Base-by-base conservation (phyloP, 345 rosid genomes). In the Citrus sp. region DNA sequence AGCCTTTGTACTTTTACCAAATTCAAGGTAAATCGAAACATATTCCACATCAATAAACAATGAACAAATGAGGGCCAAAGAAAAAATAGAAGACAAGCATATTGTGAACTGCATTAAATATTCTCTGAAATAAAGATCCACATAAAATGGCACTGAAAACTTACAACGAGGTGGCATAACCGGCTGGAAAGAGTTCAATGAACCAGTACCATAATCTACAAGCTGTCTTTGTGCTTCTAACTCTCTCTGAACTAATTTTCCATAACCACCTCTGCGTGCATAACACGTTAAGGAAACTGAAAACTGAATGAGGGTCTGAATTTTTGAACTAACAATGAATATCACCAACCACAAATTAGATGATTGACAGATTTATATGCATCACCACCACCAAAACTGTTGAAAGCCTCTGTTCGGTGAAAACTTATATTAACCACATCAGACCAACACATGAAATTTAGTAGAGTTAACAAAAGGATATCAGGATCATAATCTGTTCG, bases 401-500 rank as follows among this genome's bases (percentile, higher is more conserved):
- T 19, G 12, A 65, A 65, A 65, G 7, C 37, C 69, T 65, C 21
- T 21, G 42, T 32, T 32, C 25, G 5, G 4, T 34, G n/a, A 32
- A 34, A 34, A 65, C 22, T 34, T 7, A 34, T 7, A 34, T 19
- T n/a, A 42, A 63, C 40, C 28, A 42, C n/a, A 63, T 46, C 58
- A 75, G 67, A 30, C 42, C 5, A 7, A 72, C 61, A 40, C 46
- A 6, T 12, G 0, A 14, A 35, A 67, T 59, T 27, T 5, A 35
- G 46, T 49, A 37, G 42, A 51, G 28, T 63, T 72, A 22, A 8
- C 37, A 69, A 89, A 92, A 91, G 99, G 99, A 96, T 96, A 96
- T 96, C 98, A 88, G 99, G 99, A 92, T 96, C 99, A 71, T 93
- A 96, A 84, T 96, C 98, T 38, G 99, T 96, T 74, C 99, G 97